These are phyloP conservation scores for Klebsormidium nitens DNA, from an alignment of 139 green algal genomes.

Conservation along the genomic window DNA sequence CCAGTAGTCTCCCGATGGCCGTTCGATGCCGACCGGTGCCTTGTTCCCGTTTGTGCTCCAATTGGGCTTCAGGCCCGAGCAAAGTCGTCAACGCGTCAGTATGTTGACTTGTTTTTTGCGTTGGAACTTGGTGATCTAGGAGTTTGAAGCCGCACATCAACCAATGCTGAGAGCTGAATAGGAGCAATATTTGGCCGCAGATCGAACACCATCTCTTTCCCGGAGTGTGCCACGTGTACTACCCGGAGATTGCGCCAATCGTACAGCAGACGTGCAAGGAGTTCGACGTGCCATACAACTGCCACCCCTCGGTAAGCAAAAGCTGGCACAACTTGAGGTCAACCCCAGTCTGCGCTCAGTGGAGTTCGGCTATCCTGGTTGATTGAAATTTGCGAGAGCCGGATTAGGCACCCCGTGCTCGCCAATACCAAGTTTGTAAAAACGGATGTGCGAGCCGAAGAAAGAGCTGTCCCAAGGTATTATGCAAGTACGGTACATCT, in stretches of 20 bases:
- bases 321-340: not conserved
- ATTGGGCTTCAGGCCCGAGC: too few relatives aligned
- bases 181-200: not conserved
- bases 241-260: constrained; percentile 43
- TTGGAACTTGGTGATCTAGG: too few relatives aligned
- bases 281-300: constrained; percentile 41
- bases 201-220: constrained; percentile 55
- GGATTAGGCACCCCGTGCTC: not conserved
- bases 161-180: not conserved
- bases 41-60: too few relatives aligned
- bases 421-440: not conserved
- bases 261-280: constrained; percentile 42
- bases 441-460: not conserved
- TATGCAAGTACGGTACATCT: not conserved
- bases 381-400: not conserved
- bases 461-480: not conserved
- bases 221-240: constrained; percentile 50
- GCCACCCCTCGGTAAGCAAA: constrained; percentile 32
- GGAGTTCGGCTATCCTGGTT: not conserved
- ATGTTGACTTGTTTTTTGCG: too few relatives aligned
- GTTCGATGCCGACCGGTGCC: too few relatives aligned
- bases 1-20: too few relatives aligned
- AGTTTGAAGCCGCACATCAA: not conserved
- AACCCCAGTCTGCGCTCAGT: not conserved
- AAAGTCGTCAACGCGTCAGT: too few relatives aligned